Evolutionary conservation across 441 rosid species (phyloP).

Genomic region (Arabidopsis hybrid): DNA sequence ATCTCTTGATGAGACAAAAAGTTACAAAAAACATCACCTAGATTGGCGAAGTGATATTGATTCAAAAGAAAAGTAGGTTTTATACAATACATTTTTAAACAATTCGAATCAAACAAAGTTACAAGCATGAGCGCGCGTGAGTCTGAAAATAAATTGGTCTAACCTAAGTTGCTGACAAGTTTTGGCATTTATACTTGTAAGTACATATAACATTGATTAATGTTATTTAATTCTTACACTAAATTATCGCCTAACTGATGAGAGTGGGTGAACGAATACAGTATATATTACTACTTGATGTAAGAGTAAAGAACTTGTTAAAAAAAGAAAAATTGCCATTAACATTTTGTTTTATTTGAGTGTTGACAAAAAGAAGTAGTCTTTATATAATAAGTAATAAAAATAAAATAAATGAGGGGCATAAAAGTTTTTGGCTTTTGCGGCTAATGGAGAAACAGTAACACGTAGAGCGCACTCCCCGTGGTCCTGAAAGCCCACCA

Average conservation of each 20-base stretch:
- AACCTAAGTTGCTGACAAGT: slow-evolving; percentile 37
- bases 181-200: slow-evolving; percentile 40
- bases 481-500: slow-evolving; percentile 37
- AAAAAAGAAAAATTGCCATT: not conserved
- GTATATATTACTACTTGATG: not conserved
- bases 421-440: slow-evolving; percentile 41
- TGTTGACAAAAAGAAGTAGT: not conserved
- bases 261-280: slow-evolving; percentile 32
- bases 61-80: not conserved
- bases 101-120: not conserved
- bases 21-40: not conserved
- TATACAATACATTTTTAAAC: not conserved
- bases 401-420: not conserved
- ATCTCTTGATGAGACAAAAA: not conserved
- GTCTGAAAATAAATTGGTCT: slow-evolving; percentile 1
- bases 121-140: slow-evolving; percentile 1
- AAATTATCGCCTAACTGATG: slow-evolving; percentile 13
- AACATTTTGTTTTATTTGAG: not conserved
- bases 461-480: slow-evolving; percentile 47
- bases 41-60: not conserved
- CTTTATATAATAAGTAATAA: not conserved
- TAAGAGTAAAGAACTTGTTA: not conserved
- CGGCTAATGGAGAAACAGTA: slow-evolving; percentile 39
- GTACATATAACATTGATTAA: slow-evolving; percentile 23
- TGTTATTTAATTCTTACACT: slow-evolving; percentile 22